phyloP scores from a whole-genome alignment of 2,329 filamentous ascomycete species.

The Neopestalotiopsis rosae region DNA sequence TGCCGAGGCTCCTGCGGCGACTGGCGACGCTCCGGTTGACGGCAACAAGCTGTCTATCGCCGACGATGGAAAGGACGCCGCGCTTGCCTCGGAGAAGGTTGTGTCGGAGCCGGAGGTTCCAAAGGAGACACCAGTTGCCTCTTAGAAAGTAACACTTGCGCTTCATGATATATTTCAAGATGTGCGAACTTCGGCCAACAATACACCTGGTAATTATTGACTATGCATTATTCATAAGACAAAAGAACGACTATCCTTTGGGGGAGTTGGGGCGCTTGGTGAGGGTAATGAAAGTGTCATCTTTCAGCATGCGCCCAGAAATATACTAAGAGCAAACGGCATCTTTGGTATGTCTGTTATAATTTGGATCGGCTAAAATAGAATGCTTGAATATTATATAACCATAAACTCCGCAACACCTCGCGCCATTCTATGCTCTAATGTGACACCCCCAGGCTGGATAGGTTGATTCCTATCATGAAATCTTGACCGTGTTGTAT shows the following conservation, averaged over 20 bases:
- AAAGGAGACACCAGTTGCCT: slow-evolving; percentile 14
- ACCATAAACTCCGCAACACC: not conserved
- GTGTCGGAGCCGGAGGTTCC: slow-evolving; percentile 19
- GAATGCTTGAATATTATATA: not conserved
- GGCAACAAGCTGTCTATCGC: slow-evolving; percentile 28
- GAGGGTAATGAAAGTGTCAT: not conserved
- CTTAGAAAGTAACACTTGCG: not conserved
- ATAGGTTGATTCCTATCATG: not conserved
- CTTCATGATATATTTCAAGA: not conserved
- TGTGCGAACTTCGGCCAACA: not conserved
- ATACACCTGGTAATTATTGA: not conserved
- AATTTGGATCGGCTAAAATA: not conserved
- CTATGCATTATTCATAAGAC: not conserved
- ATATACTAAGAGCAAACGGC: not conserved
- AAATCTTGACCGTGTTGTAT: not conserved
- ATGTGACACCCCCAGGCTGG: not conserved
- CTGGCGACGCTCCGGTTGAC: slow-evolving; percentile 11
- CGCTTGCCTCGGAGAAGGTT: slow-evolving; percentile 28
- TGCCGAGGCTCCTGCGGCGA: slow-evolving; percentile 13
- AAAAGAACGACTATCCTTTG: not conserved
- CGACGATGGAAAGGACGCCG: slow-evolving; percentile 19
- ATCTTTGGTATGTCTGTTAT: not conserved
- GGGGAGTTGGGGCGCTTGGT: slow-evolving; percentile 8
- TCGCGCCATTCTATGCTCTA: not conserved
- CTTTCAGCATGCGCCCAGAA: not conserved